phyloP scores from a whole-genome alignment of 768 basidiomycete genomes.

The Suillus bovinus region DNA sequence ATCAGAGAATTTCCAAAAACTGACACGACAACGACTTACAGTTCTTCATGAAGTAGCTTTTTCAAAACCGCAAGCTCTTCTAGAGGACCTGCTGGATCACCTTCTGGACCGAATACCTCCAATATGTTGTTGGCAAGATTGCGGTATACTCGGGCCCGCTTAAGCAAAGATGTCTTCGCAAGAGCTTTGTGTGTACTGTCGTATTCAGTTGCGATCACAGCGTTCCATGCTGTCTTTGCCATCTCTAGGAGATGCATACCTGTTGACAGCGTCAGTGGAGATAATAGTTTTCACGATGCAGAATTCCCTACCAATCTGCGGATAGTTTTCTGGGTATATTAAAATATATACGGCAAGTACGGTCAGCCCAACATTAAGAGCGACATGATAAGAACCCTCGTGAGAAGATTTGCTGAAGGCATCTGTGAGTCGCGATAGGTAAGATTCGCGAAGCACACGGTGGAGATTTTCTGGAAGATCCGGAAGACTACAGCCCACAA shows the following conservation, averaged over 20 bases:
- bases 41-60: conserved; percentile 33
- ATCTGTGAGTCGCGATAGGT: conserved; percentile 58
- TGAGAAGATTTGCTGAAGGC: conserved; percentile 71
- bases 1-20: background rate
- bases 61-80: conserved; percentile 51
- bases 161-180: conserved; percentile 25
- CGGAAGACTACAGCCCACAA: conserved; percentile 16
- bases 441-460: conserved; percentile 54
- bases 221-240: conserved; percentile 80
- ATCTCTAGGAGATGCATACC: conserved; percentile 77
- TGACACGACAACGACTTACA: background rate
- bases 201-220: conserved; percentile 37
- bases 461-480: conserved; percentile 27
- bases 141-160: conserved; percentile 39
- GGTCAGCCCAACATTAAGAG: conserved; percentile 53
- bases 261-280: conserved; percentile 27
- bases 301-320: conserved; percentile 66
- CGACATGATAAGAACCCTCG: conserved; percentile 54
- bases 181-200: conserved; percentile 6
- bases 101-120: conserved; percentile 56
- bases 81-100: conserved; percentile 61
- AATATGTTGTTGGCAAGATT: conserved; percentile 43
- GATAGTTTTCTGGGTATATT: conserved; percentile 76
- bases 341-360: conserved; percentile 66
- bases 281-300: background rate